These are phyloP conservation scores for Ciborinia camelliae DNA, from an alignment of 2,329 filamentous ascomycete genomes.

Conservation along the genomic window DNA sequence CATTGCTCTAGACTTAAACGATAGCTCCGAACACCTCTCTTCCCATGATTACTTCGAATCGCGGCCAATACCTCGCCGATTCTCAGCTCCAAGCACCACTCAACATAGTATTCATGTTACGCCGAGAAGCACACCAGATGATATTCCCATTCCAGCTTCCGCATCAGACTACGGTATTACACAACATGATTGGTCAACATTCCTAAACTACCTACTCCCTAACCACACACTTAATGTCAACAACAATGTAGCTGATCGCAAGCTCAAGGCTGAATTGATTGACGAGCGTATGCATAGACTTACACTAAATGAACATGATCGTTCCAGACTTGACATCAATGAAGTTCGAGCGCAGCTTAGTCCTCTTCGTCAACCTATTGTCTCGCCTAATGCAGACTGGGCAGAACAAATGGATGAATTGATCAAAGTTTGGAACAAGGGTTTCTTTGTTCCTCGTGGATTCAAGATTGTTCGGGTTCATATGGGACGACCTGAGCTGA, in stretches of 20 bases:
- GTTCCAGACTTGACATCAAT: slow-evolving; percentile 32
- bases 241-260: slow-evolving; percentile 48
- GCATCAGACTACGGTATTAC: slow-evolving; percentile 43
- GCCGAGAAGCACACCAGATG: slow-evolving; percentile 22
- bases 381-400: slow-evolving; percentile 19
- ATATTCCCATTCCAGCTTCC: slow-evolving; percentile 28
- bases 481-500: neutral
- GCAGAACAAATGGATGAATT: slow-evolving; percentile 41
- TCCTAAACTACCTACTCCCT: slow-evolving; percentile 55
- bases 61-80: slow-evolving; percentile 32
- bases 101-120: slow-evolving; percentile 24
- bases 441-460: slow-evolving; percentile 52
- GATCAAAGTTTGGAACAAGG: slow-evolving; percentile 54
- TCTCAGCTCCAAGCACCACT: slow-evolving; percentile 32
- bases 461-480: slow-evolving; percentile 45
- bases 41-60: slow-evolving; percentile 33
- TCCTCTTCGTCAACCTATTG: slow-evolving; percentile 30
- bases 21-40: slow-evolving; percentile 14
- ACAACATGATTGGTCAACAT: slow-evolving; percentile 56
- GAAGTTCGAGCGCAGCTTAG: slow-evolving; percentile 45
- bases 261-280: slow-evolving; percentile 45
- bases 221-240: slow-evolving; percentile 46
- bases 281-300: slow-evolving; percentile 33
- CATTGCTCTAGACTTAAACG: neutral
- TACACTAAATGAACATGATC: slow-evolving; percentile 25